These are phyloP conservation scores for Boletus rubescentipes DNA, from an alignment of 768 basidiomycete genomes.

Conservation along the genomic window DNA sequence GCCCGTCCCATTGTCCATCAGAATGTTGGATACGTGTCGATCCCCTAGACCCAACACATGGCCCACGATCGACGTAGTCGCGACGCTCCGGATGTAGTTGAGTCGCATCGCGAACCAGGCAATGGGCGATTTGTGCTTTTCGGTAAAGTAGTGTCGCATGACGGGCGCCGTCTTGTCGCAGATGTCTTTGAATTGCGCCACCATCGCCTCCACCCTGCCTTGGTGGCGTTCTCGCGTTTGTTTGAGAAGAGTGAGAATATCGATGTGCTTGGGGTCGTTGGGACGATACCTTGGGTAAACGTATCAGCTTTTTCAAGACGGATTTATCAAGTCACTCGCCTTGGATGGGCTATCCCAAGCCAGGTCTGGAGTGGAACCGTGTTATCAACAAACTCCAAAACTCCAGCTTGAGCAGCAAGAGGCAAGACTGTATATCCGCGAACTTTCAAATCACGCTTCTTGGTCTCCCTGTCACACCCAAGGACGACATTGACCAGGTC, in stretches of 20 bases:
- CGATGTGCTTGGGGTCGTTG: slow-evolving; percentile 43
- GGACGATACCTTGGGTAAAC: slow-evolving; percentile 59
- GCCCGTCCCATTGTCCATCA: slow-evolving; percentile 78
- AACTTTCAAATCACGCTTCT: slow-evolving; percentile 67
- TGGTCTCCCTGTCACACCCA: slow-evolving; percentile 69
- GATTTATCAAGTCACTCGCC: slow-evolving; percentile 38
- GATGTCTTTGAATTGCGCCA: slow-evolving; percentile 37
- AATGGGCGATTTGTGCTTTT: slow-evolving; percentile 83
- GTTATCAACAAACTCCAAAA: slow-evolving; percentile 88
- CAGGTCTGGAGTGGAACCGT: slow-evolving; percentile 65
- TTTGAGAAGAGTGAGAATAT: slow-evolving; percentile 32
- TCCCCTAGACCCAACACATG: slow-evolving; percentile 92
- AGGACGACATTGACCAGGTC: slow-evolving; percentile 82
- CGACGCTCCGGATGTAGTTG: slow-evolving; percentile 88
- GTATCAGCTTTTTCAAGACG: background rate
- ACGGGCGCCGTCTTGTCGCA: slow-evolving; percentile 68
- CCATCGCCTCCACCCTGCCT: slow-evolving; percentile 31
- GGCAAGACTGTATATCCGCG: slow-evolving; percentile 90
- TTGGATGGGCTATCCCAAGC: slow-evolving; percentile 61
- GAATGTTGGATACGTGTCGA: slow-evolving; percentile 88
- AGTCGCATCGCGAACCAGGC: slow-evolving; percentile 91
- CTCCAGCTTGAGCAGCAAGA: slow-evolving; percentile 72
- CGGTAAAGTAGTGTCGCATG: slow-evolving; percentile 93
- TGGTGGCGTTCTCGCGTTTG: slow-evolving; percentile 34
- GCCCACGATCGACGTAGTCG: slow-evolving; percentile 91